These are phyloP conservation scores for Coleophoma cylindrospora DNA, from an alignment of 2,329 filamentous ascomycete species.

Conservation along the genomic window DNA sequence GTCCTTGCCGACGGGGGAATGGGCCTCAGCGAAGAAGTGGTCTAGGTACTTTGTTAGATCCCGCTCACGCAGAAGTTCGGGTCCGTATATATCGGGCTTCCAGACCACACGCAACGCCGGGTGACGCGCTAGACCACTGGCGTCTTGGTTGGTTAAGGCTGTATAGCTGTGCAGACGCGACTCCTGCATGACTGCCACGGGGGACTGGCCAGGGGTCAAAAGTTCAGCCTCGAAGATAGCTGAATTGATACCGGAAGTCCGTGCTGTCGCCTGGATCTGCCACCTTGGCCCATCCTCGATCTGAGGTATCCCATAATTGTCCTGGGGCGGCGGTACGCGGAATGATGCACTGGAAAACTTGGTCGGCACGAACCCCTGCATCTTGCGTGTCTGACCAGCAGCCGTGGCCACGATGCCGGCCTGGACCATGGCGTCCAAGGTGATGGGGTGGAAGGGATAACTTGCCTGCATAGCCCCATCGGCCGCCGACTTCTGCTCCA, in stretches of 20 bases:
- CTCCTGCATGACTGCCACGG: background rate
- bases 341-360: background rate
- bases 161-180: background rate
- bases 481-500: background rate
- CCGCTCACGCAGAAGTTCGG: background rate
- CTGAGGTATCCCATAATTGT: too few species aligned
- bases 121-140: background rate
- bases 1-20: background rate
- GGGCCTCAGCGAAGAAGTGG: background rate
- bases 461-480: background rate
- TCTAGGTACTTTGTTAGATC: background rate
- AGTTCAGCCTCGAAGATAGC: background rate
- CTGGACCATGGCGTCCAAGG: constrained; percentile 53
- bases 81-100: background rate
- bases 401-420: constrained; percentile 26
- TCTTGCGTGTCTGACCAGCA: background rate
- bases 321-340: background rate
- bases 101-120: background rate
- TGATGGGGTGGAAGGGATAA: constrained; percentile 46
- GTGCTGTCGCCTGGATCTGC: background rate
- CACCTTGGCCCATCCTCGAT: too few species aligned
- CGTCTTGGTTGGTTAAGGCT: background rate
- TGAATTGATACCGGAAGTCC: background rate
- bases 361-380: background rate
- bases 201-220: background rate